phyloP scores from a whole-genome alignment of 331 rosid genomes.

The Dryas integrifolia region DNA sequence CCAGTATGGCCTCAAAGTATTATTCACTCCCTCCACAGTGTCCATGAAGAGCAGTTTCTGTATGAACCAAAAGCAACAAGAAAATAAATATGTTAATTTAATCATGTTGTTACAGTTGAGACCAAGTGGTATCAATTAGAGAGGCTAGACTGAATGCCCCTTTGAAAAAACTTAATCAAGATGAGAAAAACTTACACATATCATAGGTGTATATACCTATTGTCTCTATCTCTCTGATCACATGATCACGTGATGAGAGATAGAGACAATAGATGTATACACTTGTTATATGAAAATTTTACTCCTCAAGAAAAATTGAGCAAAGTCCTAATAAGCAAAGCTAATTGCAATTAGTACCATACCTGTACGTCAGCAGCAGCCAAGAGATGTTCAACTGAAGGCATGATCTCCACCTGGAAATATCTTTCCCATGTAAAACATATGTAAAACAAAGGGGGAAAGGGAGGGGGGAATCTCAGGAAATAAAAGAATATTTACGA shows the following conservation, averaged over 20 bases:
- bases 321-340: neutral
- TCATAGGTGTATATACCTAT: too few species aligned
- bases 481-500: slow-evolving; percentile 8
- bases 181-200: neutral
- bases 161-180: neutral
- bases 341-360: neutral
- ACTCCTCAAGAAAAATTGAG: too few species aligned
- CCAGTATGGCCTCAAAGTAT: slow-evolving; percentile 90
- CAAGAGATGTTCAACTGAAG: slow-evolving; percentile 76
- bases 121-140: neutral
- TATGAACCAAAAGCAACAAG: slow-evolving; percentile 11
- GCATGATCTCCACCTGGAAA: slow-evolving; percentile 81
- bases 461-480: slow-evolving; percentile 1
- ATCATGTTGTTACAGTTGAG: neutral
- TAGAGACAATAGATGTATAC: too few species aligned
- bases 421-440: slow-evolving; percentile 22
- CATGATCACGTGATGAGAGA: too few species aligned
- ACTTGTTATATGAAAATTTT: too few species aligned
- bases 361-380: slow-evolving; percentile 86
- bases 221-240: too few species aligned
- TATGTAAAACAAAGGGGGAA: slow-evolving; percentile 10
- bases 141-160: neutral
- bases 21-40: slow-evolving; percentile 64
- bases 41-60: slow-evolving; percentile 85
- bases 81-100: neutral